A percentile compares a stretch with the other conserved stretches of the same genome.
phyloP scores from a whole-genome alignment of 148 eudicot species.

The Heliamphora exappendiculata region DNA sequence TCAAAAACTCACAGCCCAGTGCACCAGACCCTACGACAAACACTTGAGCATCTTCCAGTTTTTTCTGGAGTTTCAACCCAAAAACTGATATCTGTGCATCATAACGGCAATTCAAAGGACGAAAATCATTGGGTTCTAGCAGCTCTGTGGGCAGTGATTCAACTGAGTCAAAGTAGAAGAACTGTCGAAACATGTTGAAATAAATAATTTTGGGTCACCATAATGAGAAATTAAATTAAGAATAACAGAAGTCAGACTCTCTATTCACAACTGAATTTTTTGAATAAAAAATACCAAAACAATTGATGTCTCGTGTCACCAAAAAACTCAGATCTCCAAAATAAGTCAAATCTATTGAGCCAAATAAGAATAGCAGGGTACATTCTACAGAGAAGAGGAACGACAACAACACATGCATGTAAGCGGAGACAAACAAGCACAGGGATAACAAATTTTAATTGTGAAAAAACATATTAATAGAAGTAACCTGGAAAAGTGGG shows the following conservation, averaged over 20 bases:
- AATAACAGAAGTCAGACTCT: background rate
- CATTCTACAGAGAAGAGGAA: background rate
- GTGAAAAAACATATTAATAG: background rate
- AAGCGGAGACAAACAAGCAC: background rate
- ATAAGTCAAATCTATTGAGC: background rate
- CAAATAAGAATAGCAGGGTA: background rate
- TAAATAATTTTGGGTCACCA: background rate
- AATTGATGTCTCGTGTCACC: background rate
- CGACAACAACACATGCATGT: background rate
- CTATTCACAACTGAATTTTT: background rate
- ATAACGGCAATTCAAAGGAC: constrained; percentile 70
- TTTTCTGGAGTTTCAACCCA: constrained; percentile 79
- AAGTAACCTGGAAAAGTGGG: constrained; percentile 77
- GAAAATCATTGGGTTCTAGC: constrained; percentile 49
- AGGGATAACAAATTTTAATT: background rate
- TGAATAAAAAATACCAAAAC: background rate
- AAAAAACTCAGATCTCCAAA: no score
- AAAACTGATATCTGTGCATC: constrained; percentile 95
- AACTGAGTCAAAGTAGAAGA: constrained; percentile 90
- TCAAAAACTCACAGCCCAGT: constrained; percentile 87
- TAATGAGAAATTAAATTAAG: background rate
- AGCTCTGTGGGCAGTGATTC: constrained; percentile 82
- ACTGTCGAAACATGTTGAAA: constrained; percentile 36
- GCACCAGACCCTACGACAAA: constrained; percentile 96
- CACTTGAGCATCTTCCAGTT: constrained; percentile 62